These are phyloP conservation scores for Hyphopichia homilentoma DNA, from an alignment of 805 yeast genomes.

Conservation along the genomic window DNA sequence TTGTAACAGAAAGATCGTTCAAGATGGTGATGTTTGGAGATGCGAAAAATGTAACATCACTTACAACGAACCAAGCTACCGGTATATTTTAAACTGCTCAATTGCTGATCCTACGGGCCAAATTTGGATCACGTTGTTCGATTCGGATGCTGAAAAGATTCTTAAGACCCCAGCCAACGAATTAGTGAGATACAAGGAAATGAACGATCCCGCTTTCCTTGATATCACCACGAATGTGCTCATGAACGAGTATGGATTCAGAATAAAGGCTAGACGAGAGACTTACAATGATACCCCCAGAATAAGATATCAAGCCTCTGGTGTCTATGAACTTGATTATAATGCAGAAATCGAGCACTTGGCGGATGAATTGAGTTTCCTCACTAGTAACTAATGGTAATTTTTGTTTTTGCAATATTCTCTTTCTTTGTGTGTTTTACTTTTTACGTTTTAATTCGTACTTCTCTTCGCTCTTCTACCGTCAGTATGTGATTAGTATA, in stretches of 20 bases:
- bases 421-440: constrained; percentile 1
- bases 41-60: constrained; percentile 86
- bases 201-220: constrained; percentile 42
- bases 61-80: constrained; percentile 65
- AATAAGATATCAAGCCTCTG: constrained; percentile 68
- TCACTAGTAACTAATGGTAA: constrained; percentile 8
- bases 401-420: neutral
- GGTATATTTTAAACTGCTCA: constrained; percentile 75
- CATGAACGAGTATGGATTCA: constrained; percentile 69
- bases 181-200: constrained; percentile 39
- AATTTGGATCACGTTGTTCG: constrained; percentile 83
- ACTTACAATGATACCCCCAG: constrained; percentile 74
- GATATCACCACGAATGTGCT: constrained; percentile 45
- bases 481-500: too few relatives aligned
- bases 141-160: constrained; percentile 71
- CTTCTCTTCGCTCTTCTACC: neutral
- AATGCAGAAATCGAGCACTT: constrained; percentile 59
- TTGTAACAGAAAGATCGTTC: constrained; percentile 80
- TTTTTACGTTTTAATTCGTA: constrained; percentile 3
- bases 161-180: constrained; percentile 67
- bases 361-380: constrained; percentile 40
- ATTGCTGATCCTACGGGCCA: constrained; percentile 81
- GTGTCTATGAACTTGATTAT: constrained; percentile 51
- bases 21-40: constrained; percentile 74
- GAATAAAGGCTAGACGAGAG: constrained; percentile 80